Conservation (phyloP, 2,329 filamentous ascomycete species). For the Exophiala sideris region DNA sequence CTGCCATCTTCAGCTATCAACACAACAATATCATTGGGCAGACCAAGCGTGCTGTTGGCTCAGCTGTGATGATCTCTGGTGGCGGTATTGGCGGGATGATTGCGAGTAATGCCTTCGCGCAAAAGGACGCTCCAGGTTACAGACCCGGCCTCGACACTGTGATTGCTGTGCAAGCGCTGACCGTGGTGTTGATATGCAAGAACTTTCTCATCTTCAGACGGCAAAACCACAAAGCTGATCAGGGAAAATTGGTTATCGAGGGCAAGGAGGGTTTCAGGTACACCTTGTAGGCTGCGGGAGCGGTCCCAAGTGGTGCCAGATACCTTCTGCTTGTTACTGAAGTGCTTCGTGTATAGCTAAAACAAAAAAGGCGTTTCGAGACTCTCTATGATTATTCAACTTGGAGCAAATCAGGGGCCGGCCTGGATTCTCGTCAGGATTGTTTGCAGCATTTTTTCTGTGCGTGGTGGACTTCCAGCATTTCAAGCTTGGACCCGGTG, state of each 20-base stretch:
- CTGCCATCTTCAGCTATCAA: conserved; percentile 71
- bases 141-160: conserved; percentile 35
- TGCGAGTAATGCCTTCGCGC: conserved; percentile 67
- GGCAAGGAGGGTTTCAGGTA: conserved; percentile 39
- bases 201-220: conserved; percentile 55
- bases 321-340: too few species aligned
- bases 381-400: too few species aligned
- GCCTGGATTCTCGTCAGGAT: too few species aligned
- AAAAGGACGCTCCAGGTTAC: conserved; percentile 32
- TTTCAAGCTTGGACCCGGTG: too few species aligned
- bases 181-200: conserved; percentile 51
- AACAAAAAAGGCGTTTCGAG: too few species aligned
- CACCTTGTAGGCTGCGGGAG: conserved; percentile 25
- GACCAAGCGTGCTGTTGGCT: conserved; percentile 69
- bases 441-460: too few species aligned
- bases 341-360: too few species aligned
- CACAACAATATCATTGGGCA: conserved; percentile 85
- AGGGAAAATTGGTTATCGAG: conserved; percentile 51
- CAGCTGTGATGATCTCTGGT: conserved; percentile 15
- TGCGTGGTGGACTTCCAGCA: too few species aligned
- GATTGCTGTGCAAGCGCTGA: conserved; percentile 53
- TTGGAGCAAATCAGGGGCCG: too few species aligned
- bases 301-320: too few species aligned
- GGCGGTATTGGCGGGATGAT: conserved; percentile 71
- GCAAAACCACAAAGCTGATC: conserved; percentile 49